phyloP scores from a whole-genome alignment of 805 yeast species.

The Nakazawaea populi region DNA sequence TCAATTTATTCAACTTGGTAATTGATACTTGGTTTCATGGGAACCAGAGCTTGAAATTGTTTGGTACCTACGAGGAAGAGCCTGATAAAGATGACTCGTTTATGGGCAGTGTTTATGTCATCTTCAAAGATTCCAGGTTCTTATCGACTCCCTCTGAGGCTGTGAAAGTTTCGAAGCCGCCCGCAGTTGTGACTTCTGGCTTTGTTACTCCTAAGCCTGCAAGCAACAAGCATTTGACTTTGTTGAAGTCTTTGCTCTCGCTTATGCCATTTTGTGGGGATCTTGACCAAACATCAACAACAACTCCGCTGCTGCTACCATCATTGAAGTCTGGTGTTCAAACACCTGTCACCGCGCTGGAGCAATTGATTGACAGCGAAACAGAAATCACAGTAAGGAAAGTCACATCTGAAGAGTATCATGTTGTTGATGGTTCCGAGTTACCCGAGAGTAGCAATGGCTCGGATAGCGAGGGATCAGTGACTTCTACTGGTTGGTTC shows the following conservation, averaged over 20 bases:
- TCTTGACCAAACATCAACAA: no score
- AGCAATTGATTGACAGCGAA: no score
- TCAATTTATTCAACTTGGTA: constrained; percentile 9
- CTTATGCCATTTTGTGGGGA: background rate
- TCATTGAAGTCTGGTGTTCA: no score
- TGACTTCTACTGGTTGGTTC: constrained; percentile 9
- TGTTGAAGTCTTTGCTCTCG: constrained; percentile 14
- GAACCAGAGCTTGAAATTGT: constrained; percentile 1
- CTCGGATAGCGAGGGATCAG: constrained; percentile 12
- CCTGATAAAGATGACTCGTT: constrained; percentile 6
- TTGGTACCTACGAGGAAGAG: constrained; percentile 3
- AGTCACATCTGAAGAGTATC: constrained; percentile 31
- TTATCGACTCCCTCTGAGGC: background rate
- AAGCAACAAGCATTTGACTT: constrained; percentile 8
- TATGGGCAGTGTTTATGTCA: constrained; percentile 8
- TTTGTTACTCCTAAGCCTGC: background rate
- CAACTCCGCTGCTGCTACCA: no score
- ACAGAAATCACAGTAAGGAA: no score
- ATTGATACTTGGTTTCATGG: constrained; percentile 8
- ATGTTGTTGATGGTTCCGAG: constrained; percentile 30
- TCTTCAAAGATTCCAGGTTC: constrained; percentile 5
- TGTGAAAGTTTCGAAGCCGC: no score
- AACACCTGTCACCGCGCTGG: no score
- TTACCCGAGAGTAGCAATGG: background rate
- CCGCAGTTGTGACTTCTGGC: no score